A percentile compares a stretch with the other conserved stretches of the same genome.
These are phyloP conservation scores for Colletotrichum eleusines DNA, from an alignment of 2,329 filamentous ascomycete species.

Conservation along the genomic window DNA sequence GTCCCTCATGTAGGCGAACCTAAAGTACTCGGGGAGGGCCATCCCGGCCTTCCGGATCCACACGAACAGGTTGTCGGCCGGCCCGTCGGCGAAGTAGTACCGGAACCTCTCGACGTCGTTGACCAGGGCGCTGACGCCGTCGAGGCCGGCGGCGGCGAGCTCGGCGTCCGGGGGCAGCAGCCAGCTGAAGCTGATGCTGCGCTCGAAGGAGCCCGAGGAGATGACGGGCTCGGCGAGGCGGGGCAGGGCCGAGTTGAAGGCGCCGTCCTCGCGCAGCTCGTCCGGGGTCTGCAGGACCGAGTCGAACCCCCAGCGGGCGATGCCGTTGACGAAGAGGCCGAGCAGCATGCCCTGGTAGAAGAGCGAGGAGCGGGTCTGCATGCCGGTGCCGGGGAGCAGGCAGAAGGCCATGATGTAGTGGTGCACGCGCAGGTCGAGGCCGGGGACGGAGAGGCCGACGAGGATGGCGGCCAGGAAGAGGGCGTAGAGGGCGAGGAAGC, in stretches of 20 bases:
- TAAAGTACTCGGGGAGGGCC: conserved; percentile 36
- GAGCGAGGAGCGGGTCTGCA: conserved; percentile 87
- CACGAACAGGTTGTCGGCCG: conserved; percentile 24
- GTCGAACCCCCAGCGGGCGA: conserved; percentile 94
- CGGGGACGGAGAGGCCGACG: conserved; percentile 77
- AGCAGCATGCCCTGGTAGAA: conserved; percentile 91
- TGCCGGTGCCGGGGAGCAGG: conserved; percentile 86
- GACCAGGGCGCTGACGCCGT: conserved; percentile 83
- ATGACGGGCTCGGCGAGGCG: conserved; percentile 61
- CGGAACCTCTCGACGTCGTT: conserved; percentile 88
- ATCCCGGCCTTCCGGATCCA: conserved; percentile 29
- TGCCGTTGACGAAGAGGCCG: conserved; percentile 93
- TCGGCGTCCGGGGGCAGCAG: conserved; percentile 47
- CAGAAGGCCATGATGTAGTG: conserved; percentile 93
- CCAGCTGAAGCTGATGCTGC: conserved; percentile 75
- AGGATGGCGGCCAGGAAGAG: conserved; percentile 75
- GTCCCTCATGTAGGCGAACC: conserved; percentile 38
- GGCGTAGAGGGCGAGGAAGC: conserved; percentile 83
- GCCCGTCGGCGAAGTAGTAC: conserved; percentile 73
- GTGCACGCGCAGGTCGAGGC: conserved; percentile 87
- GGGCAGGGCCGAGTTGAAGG: conserved; percentile 72
- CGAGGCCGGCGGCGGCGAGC: conserved; percentile 62
- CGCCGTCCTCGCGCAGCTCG: conserved; percentile 76
- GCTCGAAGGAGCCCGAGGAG: conserved; percentile 57
- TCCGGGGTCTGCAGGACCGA: conserved; percentile 85